A percentile compares a stretch with the other conserved stretches of the same genome.
Evolutionary conservation across 305 asterid genomes (phyloP).

Genomic region (Fraxinus paxiana): DNA sequence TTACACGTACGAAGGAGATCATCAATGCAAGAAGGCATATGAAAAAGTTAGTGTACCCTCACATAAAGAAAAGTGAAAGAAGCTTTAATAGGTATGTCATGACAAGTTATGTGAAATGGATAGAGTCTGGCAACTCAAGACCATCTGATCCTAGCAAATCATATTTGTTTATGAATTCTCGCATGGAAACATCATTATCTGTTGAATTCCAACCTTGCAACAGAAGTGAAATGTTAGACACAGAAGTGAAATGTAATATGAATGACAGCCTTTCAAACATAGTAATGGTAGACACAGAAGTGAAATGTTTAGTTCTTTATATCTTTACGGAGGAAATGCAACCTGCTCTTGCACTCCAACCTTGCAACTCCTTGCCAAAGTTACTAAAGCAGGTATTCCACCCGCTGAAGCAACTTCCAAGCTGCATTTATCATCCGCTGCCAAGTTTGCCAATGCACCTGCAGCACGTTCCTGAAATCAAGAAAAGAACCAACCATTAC

Average conservation of each 20-base stretch:
- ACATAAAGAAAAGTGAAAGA: background rate
- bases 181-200: background rate
- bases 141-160: background rate
- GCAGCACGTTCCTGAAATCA: constrained; percentile 83
- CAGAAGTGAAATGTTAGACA: no score
- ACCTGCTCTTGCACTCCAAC: constrained; percentile 93
- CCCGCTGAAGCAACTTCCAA: constrained; percentile 64
- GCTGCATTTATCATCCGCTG: constrained; percentile 96
- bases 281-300: background rate
- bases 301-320: background rate
- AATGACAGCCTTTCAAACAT: background rate
- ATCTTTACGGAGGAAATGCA: constrained; percentile 10
- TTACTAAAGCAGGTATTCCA: constrained; percentile 76
- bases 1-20: background rate
- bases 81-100: background rate
- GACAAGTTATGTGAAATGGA: background rate
- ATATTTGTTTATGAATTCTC: background rate
- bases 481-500: constrained; percentile 10
- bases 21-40: background rate
- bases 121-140: constrained; percentile 10
- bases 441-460: constrained; percentile 85
- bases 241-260: background rate
- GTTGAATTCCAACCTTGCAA: background rate
- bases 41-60: background rate
- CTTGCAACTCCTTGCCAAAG: constrained; percentile 65